Evolutionary conservation across 352 stramenopile species (phyloP).

Genomic region (Phytophthora sp.): DNA sequence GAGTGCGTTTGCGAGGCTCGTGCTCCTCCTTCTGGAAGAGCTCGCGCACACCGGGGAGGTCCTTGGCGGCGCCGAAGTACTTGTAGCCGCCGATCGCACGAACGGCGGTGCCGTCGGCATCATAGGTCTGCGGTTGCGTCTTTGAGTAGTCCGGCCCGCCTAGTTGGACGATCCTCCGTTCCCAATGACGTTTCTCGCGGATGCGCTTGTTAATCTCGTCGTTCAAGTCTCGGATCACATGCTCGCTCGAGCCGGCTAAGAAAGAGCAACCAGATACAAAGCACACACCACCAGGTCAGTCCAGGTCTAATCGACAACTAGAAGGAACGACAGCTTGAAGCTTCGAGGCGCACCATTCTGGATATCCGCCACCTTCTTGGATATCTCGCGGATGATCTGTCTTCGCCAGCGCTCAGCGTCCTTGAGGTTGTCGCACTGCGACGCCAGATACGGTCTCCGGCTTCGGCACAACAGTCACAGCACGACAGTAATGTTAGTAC

Average conservation of each 20-base stretch:
- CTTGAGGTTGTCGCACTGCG: conserved; percentile 92
- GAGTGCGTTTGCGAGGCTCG: conserved; percentile 59
- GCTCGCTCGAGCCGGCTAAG: conserved; percentile 92
- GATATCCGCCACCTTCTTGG: conserved; percentile 95
- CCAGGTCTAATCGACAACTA: neutral
- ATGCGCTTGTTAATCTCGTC: conserved; percentile 99
- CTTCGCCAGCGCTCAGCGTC: conserved; percentile 94
- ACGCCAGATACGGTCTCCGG: conserved; percentile 93
- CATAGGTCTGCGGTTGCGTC: conserved; percentile 80
- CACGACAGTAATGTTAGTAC: conserved; percentile 5
- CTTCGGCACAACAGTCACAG: conserved; percentile 33
- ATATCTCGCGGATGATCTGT: conserved; percentile 96
- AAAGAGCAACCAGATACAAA: conserved; percentile 1
- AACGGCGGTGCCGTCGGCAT: conserved; percentile 74
- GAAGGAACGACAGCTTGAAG: too few species aligned
- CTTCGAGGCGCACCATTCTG: conserved; percentile 89
- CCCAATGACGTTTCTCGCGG: conserved; percentile 91
- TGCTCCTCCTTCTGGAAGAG: conserved; percentile 89
- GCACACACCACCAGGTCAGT: neutral
- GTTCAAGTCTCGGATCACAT: conserved; percentile 97
- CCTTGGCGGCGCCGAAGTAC: conserved; percentile 98
- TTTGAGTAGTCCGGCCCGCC: conserved; percentile 90
- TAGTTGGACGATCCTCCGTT: conserved; percentile 89
- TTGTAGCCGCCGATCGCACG: conserved; percentile 89
- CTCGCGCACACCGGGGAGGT: conserved; percentile 95